Evolutionary conservation across 257 asterid genomes (phyloP), one percentile per base, ranked within the genome.

Genomic region (Plantago ovata): DNA sequence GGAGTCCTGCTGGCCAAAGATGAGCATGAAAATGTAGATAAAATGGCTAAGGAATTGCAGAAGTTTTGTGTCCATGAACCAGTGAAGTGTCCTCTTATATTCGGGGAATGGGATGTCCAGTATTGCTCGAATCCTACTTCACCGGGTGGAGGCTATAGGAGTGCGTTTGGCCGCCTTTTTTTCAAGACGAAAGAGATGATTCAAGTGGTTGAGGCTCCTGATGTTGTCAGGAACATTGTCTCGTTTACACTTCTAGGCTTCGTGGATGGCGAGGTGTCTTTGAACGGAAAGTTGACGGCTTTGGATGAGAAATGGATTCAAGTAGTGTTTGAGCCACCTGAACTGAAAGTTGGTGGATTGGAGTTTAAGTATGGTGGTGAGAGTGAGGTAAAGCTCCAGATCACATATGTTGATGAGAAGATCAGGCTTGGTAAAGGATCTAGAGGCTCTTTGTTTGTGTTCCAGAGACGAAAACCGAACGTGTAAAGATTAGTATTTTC

Each of bases 91-190:
- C 95, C 98, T 53, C 95, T 88, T 51, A 92, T 92, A 63, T 85
- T 88, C 43, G 95, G 98, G 80, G 98, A 92, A 61, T 92, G 98
- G 96, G 94, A 85, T 71, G 95, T 92, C 14, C 62, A 75, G 69
- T 92, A 88, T 58, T 83, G 94, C 60, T 92, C 96, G 32, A 85
- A 81, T 38, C 96, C 95, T 15, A 85, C 96, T 3, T 92, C 96
- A 7, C 95, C 98, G 14, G 96, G 96, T 19, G 95, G 96, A 18
- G 93, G 90, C 56, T 92, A 69, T 69, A 67, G 95, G 63, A 88
- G 94, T 66, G 83, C 94, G 20, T 13, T 88, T 7, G 94, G 98
- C 2, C 80, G 95, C 18, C 78, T 88, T 32, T 72, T 87, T 53
- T 85, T 88, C 83, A 88, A 84, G 64, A 79, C 96, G 3, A 79